phyloP scores from a whole-genome alignment of 2,329 filamentous ascomycete genomes.

The Neofusicoccum parvum region DNA sequence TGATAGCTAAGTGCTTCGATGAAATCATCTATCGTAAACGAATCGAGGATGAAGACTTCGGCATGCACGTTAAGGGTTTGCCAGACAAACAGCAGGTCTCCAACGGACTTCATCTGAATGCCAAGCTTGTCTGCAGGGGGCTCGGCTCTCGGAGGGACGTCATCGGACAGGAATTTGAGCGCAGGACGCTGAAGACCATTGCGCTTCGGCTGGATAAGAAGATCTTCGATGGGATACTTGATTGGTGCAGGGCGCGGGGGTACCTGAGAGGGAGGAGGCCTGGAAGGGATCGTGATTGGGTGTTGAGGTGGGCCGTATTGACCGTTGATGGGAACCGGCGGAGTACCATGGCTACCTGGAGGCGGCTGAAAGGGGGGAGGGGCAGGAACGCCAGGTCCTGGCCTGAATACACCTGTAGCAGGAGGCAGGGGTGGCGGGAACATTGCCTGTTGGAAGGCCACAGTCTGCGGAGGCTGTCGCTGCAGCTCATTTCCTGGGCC shows the following conservation, averaged over 20 bases:
- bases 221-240: conserved; percentile 94
- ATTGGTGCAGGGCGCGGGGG: conserved; percentile 63
- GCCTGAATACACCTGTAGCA: conserved; percentile 1
- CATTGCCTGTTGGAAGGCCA: conserved; percentile 3
- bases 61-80: conserved; percentile 98
- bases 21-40: conserved; percentile 97
- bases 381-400: conserved; percentile 5
- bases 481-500: conserved; percentile 14
- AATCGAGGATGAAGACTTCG: conserved; percentile 90
- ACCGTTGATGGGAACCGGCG: conserved; percentile 5
- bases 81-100: conserved; percentile 86
- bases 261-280: conserved; percentile 31
- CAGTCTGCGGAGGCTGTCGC: conserved; percentile 11
- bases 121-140: conserved; percentile 47
- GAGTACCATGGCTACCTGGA: not conserved
- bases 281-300: conserved; percentile 2
- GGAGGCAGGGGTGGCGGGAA: conserved; percentile 1
- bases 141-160: conserved; percentile 50
- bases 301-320: conserved; percentile 13
- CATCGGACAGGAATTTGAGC: conserved; percentile 74
- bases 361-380: conserved; percentile 14
- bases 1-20: conserved; percentile 82
- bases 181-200: conserved; percentile 69
- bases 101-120: conserved; percentile 83
- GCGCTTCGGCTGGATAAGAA: conserved; percentile 72